Percentiles rank a stretch among this genome's conserved stretches.
These are phyloP conservation scores for Fusarium tanahbumbuense DNA, from an alignment of 2,329 filamentous ascomycete genomes.

Conservation along the genomic window DNA sequence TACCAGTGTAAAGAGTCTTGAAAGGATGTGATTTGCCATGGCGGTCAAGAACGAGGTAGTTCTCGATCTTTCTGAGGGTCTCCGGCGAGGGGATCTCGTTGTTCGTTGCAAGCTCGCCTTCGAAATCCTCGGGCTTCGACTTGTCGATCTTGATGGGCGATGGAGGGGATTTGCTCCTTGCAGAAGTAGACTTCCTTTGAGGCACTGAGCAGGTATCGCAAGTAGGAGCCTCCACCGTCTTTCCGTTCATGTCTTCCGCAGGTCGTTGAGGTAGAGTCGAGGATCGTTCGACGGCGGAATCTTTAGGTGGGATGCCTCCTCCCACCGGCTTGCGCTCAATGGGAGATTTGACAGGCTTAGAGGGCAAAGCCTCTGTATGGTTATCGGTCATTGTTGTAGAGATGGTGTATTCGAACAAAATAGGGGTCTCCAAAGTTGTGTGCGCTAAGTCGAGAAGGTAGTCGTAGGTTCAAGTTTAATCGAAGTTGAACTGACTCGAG, in stretches of 20 bases:
- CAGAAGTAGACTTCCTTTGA: conserved; percentile 37
- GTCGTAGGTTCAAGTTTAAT: conserved; percentile 7
- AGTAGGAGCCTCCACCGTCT: conserved; percentile 13
- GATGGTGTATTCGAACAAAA: not conserved
- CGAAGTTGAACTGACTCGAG: not conserved
- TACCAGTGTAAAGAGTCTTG: conserved; percentile 70
- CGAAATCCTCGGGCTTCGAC: conserved; percentile 63
- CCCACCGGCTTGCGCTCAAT: conserved; percentile 25
- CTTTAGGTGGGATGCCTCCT: conserved; percentile 16
- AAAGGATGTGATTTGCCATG: conserved; percentile 71
- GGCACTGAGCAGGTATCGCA: conserved; percentile 28
- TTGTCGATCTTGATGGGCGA: conserved; percentile 52
- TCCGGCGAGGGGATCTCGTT: conserved; percentile 65
- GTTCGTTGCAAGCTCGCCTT: conserved; percentile 66
- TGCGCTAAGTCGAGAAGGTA: not conserved
- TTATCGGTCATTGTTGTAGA: conserved; percentile 23
- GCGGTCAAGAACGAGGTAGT: conserved; percentile 70
- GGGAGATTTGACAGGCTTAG: conserved; percentile 10
- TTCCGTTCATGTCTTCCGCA: conserved; percentile 13
- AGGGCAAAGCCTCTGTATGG: conserved; percentile 18
- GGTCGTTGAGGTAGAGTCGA: conserved; percentile 27
- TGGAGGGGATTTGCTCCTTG: conserved; percentile 38
- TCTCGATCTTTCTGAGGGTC: conserved; percentile 63
- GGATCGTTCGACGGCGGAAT: conserved; percentile 16
- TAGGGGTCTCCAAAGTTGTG: not conserved